These are phyloP conservation scores for Saturnispora halmiae DNA, from an alignment of 805 yeast genomes.

Conservation along the genomic window DNA sequence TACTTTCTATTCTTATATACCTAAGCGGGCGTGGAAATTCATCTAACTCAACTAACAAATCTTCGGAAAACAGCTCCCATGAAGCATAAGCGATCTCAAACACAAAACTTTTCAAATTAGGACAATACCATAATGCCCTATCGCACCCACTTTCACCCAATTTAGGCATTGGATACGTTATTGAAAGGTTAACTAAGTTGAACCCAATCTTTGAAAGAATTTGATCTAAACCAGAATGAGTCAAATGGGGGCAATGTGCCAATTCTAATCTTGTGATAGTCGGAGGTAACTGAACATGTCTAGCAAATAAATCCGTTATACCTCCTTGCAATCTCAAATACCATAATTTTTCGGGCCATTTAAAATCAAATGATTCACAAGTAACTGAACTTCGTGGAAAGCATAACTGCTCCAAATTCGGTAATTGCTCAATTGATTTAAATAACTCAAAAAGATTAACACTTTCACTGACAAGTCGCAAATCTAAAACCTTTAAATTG, in stretches of 20 bases:
- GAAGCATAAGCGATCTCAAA: constrained; percentile 75
- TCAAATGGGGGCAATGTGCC: constrained; percentile 79
- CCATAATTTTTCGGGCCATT: constrained; percentile 77
- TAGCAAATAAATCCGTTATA: constrained; percentile 69
- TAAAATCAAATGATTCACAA: constrained; percentile 47
- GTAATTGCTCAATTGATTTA: constrained; percentile 55
- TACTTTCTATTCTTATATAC: constrained; percentile 63
- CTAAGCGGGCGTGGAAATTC: constrained; percentile 38
- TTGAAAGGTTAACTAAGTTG: constrained; percentile 50
- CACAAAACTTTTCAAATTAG: constrained; percentile 53
- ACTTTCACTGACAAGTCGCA: constrained; percentile 83
- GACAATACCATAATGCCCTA: constrained; percentile 64
- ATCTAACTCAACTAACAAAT: constrained; percentile 30
- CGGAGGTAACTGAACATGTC: constrained; percentile 59
- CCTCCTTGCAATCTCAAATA: constrained; percentile 82
- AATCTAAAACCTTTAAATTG: constrained; percentile 55
- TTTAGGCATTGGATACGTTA: constrained; percentile 86
- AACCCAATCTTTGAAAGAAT: constrained; percentile 59
- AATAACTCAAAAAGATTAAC: constrained; percentile 77
- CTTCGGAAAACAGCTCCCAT: constrained; percentile 40
- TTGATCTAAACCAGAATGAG: constrained; percentile 53
- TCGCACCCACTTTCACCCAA: constrained; percentile 64
- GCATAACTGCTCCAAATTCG: constrained; percentile 59
- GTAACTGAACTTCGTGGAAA: constrained; percentile 84
- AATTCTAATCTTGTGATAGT: constrained; percentile 66